Evolutionary conservation across 306 rosid species (phyloP).

Genomic region (Dalbergia cultrata): DNA sequence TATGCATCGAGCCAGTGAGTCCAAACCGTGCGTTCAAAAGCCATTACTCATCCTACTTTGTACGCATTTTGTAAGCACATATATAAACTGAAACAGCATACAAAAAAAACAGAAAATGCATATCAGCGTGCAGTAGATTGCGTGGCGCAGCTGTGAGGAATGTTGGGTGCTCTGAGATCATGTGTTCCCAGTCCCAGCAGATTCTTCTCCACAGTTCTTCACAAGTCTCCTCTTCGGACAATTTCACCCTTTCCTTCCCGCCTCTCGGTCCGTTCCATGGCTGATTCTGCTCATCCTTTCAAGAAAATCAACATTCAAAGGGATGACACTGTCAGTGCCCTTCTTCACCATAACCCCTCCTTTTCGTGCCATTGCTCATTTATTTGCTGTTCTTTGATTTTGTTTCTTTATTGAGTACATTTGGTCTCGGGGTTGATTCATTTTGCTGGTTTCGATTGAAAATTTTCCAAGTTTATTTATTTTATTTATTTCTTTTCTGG

Average conservation of each 20-base stretch:
- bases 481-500: not conserved
- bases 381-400: not conserved
- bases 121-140: not conserved
- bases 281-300: conserved; percentile 79
- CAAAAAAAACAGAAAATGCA: too few relatives aligned
- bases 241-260: conserved; percentile 52
- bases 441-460: not conserved
- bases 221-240: conserved; percentile 34
- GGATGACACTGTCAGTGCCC: conserved; percentile 69
- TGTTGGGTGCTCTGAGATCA: conserved; percentile 48
- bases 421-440: not conserved
- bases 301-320: conserved; percentile 82
- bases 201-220: conserved; percentile 39
- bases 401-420: not conserved
- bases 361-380: not conserved
- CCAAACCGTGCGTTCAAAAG: too few relatives aligned
- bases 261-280: conserved; percentile 78
- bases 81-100: too few relatives aligned
- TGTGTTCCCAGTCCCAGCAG: conserved; percentile 51
- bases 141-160: not conserved
- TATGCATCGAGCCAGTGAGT: too few relatives aligned
- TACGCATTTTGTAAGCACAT: too few relatives aligned
- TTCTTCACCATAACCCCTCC: not conserved
- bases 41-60: too few relatives aligned
- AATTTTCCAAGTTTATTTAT: not conserved